Evolutionary conservation across 1,284 basidiomycete species (phyloP).

Genomic region (Rhizopogon hawkerae): DNA sequence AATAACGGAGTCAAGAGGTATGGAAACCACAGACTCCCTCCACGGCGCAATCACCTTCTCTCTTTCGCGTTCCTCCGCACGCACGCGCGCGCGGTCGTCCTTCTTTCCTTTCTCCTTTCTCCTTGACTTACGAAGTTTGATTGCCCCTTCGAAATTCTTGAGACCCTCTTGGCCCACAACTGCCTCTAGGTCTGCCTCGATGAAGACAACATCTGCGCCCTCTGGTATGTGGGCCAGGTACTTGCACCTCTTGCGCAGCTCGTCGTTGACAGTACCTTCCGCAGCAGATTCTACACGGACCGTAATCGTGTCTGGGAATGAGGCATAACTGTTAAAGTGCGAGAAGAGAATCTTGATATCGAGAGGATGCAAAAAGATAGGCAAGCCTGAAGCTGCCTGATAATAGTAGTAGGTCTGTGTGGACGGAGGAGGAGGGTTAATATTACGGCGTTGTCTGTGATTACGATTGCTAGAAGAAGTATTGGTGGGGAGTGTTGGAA

Average conservation of each 20-base stretch:
- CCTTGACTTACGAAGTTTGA: slow-evolving; percentile 68
- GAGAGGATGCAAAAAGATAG: slow-evolving; percentile 90
- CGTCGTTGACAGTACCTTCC: slow-evolving; percentile 79
- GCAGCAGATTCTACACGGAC: slow-evolving; percentile 74
- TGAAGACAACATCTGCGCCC: slow-evolving; percentile 88
- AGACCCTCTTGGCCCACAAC: slow-evolving; percentile 70
- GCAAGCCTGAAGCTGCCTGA: slow-evolving; percentile 87
- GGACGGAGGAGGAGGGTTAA: slow-evolving; percentile 75
- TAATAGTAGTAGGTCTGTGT: slow-evolving; percentile 90
- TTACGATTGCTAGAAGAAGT: slow-evolving; percentile 27
- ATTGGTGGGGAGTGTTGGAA: slow-evolving; percentile 10
- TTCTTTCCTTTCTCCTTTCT: slow-evolving; percentile 71
- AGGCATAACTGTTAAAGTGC: slow-evolving; percentile 74
- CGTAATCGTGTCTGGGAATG: slow-evolving; percentile 78
- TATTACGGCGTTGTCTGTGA: slow-evolving; percentile 57
- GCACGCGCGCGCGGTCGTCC: slow-evolving; percentile 73
- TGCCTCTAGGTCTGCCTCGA: slow-evolving; percentile 77
- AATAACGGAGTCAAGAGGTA: slow-evolving; percentile 8
- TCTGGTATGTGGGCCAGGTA: slow-evolving; percentile 91
- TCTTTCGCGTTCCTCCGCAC: slow-evolving; percentile 74
- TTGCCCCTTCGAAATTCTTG: slow-evolving; percentile 70
- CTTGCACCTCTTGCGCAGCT: slow-evolving; percentile 89
- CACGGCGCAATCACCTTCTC: slow-evolving; percentile 40
- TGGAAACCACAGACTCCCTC: slow-evolving; percentile 12
- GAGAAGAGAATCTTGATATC: slow-evolving; percentile 91